Percentiles rank a stretch among this genome's conserved stretches.
Conservation (phyloP, 768 basidiomycete species). For the Dendrothele bispora region DNA sequence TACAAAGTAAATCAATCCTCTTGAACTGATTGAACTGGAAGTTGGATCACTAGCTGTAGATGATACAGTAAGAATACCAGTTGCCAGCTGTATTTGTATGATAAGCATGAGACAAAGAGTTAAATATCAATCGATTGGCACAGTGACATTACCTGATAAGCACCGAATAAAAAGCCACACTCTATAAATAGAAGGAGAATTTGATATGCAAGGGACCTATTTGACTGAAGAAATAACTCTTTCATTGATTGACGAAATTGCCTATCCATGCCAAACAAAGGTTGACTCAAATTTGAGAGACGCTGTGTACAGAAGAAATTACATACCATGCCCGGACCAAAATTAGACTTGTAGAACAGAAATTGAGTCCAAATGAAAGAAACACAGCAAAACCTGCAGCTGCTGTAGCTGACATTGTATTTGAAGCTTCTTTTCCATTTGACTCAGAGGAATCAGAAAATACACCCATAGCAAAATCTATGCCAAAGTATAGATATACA, state of each 20-base stretch:
- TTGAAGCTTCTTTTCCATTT: background rate
- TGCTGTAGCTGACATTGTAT: background rate
- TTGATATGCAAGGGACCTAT: background rate
- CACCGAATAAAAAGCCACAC: constrained; percentile 1
- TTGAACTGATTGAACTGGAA: background rate
- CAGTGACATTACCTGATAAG: background rate
- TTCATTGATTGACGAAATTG: constrained; percentile 4
- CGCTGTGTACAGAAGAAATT: background rate
- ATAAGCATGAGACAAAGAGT: background rate
- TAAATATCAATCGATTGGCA: background rate
- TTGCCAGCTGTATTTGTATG: background rate
- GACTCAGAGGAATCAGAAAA: constrained; percentile 1
- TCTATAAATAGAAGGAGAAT: constrained; percentile 1
- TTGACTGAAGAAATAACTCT: background rate
- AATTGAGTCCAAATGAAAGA: background rate
- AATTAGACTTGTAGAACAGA: background rate
- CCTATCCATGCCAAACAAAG: background rate
- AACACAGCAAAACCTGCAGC: constrained; percentile 1
- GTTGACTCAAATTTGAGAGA: background rate
- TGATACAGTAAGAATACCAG: constrained; percentile 3
- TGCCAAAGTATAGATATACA: background rate
- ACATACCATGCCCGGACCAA: constrained; percentile 1
- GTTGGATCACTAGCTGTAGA: background rate
- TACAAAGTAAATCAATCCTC: background rate
- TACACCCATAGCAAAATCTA: background rate